Percentiles rank a stretch among this genome's conserved stretches.
These are phyloP conservation scores for Clavulina sp. DNA, from an alignment of 768 basidiomycete genomes.

Conservation along the genomic window DNA sequence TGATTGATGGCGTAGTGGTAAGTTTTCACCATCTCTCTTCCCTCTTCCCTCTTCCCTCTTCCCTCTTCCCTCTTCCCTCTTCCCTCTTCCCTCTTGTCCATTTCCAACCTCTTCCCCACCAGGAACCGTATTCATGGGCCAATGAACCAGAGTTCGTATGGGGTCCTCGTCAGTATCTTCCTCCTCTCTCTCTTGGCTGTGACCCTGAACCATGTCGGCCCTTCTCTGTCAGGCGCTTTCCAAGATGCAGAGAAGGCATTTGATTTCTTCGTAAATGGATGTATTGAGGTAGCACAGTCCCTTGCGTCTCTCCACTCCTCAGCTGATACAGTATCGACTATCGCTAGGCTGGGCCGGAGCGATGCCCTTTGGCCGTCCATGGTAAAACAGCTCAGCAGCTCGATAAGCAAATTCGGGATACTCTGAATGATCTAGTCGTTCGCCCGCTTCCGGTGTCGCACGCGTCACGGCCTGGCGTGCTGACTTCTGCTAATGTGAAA, in stretches of 20 bases:
- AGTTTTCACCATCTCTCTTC: too few species aligned
- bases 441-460: constrained; percentile 16
- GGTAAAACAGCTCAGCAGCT: constrained; percentile 9
- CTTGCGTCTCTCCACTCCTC: too few species aligned
- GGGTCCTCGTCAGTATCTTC: too few species aligned
- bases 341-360: constrained; percentile 16
- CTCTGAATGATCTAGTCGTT: constrained; percentile 14
- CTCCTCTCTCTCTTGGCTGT: too few species aligned
- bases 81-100: too few species aligned
- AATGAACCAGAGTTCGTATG: constrained; percentile 11
- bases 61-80: too few species aligned
- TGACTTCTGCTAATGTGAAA: constrained; percentile 15
- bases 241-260: constrained; percentile 15
- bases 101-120: too few species aligned
- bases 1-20: constrained; percentile 19
- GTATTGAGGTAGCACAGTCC: constrained; percentile 17
- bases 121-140: constrained; percentile 17
- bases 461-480: constrained; percentile 14
- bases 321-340: neutral
- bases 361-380: constrained; percentile 15
- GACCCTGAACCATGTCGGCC: too few species aligned
- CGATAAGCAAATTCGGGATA: constrained; percentile 13
- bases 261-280: constrained; percentile 16
- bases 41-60: too few species aligned
- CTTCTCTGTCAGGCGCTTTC: constrained; percentile 16